A percentile compares a stretch with the other conserved stretches of the same genome.
Conservation (phyloP, 2,329 filamentous ascomycete genomes). For the Nemania abortiva region DNA sequence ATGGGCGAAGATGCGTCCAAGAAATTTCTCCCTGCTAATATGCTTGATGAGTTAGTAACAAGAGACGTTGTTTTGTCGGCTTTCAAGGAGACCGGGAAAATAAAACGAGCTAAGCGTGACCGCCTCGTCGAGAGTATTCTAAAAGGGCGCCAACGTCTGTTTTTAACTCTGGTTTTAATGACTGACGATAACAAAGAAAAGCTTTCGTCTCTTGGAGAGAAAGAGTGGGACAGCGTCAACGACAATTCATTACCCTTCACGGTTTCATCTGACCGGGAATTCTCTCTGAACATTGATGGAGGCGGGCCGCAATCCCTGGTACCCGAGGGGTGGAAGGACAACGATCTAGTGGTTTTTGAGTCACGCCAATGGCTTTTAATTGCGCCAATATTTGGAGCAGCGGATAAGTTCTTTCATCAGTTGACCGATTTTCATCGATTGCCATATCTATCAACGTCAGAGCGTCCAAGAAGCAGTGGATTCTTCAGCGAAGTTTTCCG, state of each 20-base stretch:
- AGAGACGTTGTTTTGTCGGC: conserved; percentile 1
- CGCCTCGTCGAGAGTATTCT: conserved; percentile 3
- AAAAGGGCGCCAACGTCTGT: conserved; percentile 2
- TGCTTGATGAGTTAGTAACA: background rate
- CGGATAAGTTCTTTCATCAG: conserved; percentile 14
- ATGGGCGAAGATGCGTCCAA: background rate
- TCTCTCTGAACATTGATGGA: background rate
- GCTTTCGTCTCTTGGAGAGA: conserved; percentile 9
- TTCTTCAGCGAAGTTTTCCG: conserved; percentile 16
- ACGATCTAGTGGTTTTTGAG: conserved; percentile 2
- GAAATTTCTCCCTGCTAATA: conserved; percentile 13
- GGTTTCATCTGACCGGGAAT: background rate
- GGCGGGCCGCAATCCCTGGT: background rate
- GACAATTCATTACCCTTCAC: conserved; percentile 13
- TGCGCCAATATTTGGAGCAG: conserved; percentile 8
- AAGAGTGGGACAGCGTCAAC: conserved; percentile 5
- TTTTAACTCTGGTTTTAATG: conserved; percentile 17
- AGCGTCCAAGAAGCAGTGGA: conserved; percentile 3
- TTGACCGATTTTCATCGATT: background rate
- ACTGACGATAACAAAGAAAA: background rate
- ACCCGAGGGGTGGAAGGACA: conserved; percentile 11
- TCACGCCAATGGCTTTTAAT: conserved; percentile 6
- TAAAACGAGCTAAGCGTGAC: background rate
- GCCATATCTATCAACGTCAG: conserved; percentile 9
- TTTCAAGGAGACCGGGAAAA: conserved; percentile 6